phyloP scores from a whole-genome alignment of 2,329 filamentous ascomycete genomes.

The Stromatinia cepivora region DNA sequence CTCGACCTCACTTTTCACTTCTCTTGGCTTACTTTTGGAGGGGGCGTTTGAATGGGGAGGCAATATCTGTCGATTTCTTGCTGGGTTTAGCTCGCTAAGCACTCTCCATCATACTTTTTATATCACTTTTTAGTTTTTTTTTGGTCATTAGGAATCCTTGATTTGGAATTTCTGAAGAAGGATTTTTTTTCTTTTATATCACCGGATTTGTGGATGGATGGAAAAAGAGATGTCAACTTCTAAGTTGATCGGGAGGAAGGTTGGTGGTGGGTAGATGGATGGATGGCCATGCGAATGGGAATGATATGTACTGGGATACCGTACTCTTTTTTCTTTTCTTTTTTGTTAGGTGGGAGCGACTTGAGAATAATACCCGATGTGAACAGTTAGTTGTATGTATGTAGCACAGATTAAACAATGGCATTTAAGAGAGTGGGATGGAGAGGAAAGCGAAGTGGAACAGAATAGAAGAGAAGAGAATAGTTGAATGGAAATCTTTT shows the following conservation, averaged over 20 bases:
- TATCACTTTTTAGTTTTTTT: constrained; percentile 5
- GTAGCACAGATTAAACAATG: constrained; percentile 9
- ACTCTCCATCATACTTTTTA: constrained; percentile 9
- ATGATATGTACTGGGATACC: constrained; percentile 13
- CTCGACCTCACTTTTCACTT: constrained; percentile 8
- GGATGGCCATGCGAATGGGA: neutral
- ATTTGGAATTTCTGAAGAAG: neutral
- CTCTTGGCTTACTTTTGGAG: neutral
- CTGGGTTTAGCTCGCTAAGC: constrained; percentile 17
- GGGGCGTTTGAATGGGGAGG: neutral
- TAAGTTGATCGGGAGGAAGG: neutral
- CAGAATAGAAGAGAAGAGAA: neutral
- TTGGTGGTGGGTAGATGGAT: neutral
- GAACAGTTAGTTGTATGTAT: constrained; percentile 8
- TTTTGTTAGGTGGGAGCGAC: constrained; percentile 14
- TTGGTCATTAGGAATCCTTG: constrained; percentile 4
- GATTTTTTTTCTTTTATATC: constrained; percentile 2
- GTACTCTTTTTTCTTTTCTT: constrained; percentile 4
- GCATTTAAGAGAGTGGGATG: neutral
- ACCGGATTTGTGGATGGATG: neutral
- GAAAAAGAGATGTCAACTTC: neutral
- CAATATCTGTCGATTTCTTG: constrained; percentile 8
- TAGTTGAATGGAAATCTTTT: constrained; percentile 6
- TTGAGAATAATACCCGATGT: constrained; percentile 17
- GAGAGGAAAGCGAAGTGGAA: neutral